Evolutionary conservation across 179 eudicot genomes (phyloP).

Genomic region (Heliamphora pulchella): DNA sequence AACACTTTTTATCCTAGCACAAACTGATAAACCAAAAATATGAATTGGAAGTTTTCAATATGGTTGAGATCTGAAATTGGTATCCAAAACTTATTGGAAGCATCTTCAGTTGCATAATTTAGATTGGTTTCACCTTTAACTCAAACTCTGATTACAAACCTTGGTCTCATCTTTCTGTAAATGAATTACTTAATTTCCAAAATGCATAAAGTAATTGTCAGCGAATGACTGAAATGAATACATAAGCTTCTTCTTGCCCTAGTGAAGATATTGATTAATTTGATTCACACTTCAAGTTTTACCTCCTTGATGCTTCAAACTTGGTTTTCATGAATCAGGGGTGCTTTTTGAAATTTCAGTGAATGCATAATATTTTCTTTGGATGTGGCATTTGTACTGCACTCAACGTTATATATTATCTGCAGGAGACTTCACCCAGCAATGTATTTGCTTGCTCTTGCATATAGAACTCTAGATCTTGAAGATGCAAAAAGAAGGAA

Average conservation of each 20-base stretch:
- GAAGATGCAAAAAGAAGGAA: constrained; percentile 59
- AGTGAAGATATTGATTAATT: neutral
- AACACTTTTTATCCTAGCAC: neutral
- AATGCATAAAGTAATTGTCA: neutral
- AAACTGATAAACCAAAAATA: neutral
- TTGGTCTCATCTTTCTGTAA: neutral
- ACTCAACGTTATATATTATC: constrained; percentile 8
- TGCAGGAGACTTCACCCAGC: constrained; percentile 96
- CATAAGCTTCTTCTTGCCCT: neutral
- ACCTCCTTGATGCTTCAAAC: neutral
- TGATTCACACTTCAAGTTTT: neutral
- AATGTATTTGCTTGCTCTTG: constrained; percentile 82
- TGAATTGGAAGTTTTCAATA: neutral
- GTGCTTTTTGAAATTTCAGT: neutral
- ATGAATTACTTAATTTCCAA: neutral
- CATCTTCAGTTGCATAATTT: neutral
- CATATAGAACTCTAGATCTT: constrained; percentile 82
- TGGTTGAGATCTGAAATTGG: neutral
- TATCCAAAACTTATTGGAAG: neutral
- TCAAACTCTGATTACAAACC: neutral
- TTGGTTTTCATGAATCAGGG: neutral
- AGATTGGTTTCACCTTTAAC: neutral
- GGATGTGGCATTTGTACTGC: neutral
- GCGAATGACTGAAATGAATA: neutral
- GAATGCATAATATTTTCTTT: neutral